Conservation (phyloP, 106 monocot genomes). For the Allium sativum region DNA sequence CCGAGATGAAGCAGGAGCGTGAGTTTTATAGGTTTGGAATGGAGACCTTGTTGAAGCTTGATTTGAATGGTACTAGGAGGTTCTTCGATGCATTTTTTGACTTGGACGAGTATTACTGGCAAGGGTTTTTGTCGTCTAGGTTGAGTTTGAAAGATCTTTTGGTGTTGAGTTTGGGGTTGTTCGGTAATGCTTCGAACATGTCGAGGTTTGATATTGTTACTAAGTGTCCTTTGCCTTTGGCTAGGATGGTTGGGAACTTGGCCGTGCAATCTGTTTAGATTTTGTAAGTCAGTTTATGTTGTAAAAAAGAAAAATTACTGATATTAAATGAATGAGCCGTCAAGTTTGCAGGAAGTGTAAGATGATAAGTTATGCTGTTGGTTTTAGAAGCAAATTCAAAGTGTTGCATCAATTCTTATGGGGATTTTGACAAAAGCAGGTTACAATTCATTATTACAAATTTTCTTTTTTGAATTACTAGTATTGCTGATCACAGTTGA, state of each 20-base stretch:
- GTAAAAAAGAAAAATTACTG: too few species aligned
- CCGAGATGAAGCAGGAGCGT: constrained; percentile 15
- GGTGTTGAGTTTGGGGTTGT: constrained; percentile 13
- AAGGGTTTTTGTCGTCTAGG: constrained; percentile 21
- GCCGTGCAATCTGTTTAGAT: constrained; percentile 5
- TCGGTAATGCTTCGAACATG: constrained; percentile 8
- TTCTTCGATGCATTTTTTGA: constrained; percentile 35
- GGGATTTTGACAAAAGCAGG: too few species aligned
- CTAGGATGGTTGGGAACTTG: constrained; percentile 17
- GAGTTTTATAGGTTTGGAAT: constrained; percentile 31
- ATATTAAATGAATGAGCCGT: too few species aligned
- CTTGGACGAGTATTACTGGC: constrained; percentile 18
- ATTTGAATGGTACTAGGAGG: constrained; percentile 18
- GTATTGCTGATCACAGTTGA: too few species aligned
- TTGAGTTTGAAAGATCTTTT: constrained; percentile 16
- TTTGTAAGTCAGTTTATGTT: background rate
- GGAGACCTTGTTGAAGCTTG: constrained; percentile 27
- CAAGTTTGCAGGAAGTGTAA: too few species aligned
- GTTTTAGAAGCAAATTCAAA: too few species aligned
- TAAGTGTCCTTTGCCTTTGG: constrained; percentile 27
- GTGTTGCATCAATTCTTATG: too few species aligned
- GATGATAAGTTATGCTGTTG: too few species aligned
- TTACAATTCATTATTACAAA: too few species aligned
- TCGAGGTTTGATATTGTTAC: constrained; percentile 18
- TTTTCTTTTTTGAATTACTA: too few species aligned